These are phyloP conservation scores for Aechmea fasciata DNA, from an alignment of 176 grass and related monocot species.

Conservation along the genomic window DNA sequence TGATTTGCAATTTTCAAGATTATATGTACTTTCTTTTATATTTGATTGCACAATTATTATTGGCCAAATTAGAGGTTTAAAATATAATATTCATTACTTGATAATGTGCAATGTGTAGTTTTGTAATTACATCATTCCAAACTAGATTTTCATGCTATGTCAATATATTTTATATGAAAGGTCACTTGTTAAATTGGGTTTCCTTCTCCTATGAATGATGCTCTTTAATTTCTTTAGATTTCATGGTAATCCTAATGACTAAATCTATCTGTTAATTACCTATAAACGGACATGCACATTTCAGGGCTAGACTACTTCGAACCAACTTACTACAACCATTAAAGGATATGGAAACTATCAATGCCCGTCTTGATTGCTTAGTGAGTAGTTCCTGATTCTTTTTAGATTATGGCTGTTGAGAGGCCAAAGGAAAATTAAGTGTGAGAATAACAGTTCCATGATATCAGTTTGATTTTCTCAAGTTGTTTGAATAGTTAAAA, in stretches of 20 bases:
- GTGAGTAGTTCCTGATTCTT: conserved; percentile 34
- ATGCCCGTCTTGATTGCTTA: conserved; percentile 87
- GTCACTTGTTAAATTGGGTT: no score
- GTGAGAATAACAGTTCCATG: background rate
- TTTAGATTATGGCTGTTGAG: background rate
- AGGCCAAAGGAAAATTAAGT: background rate
- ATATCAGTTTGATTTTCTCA: no score
- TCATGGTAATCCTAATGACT: no score
- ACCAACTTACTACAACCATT: conserved; percentile 87
- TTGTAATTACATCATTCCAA: no score
- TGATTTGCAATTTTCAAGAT: background rate
- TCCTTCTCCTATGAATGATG: no score
- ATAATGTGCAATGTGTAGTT: background rate
- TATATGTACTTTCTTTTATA: background rate
- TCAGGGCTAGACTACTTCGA: conserved; percentile 80
- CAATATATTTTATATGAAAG: no score
- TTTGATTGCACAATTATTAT: no score
- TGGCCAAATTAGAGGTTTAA: background rate
- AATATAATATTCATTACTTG: background rate
- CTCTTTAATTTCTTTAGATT: no score
- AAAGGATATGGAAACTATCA: conserved; percentile 87
- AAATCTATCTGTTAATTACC: conserved; percentile 9
- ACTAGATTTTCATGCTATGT: no score
- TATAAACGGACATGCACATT: conserved; percentile 21
- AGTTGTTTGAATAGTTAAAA: no score